These are phyloP conservation scores for Discostella stelligeroides DNA, from an alignment of 108 stramenopile species.

Conservation along the genomic window DNA sequence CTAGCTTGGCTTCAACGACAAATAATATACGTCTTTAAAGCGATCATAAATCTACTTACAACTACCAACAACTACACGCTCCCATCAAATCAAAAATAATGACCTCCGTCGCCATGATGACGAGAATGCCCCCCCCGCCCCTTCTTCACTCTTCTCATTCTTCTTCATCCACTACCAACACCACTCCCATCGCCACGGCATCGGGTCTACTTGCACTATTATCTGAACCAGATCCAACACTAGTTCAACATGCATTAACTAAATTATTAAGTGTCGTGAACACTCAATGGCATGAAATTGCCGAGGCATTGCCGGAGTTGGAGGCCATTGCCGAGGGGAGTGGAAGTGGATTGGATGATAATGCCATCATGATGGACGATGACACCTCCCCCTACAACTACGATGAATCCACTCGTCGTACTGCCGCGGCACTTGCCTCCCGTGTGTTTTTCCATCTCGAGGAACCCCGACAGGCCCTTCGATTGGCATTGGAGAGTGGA, in stretches of 20 bases:
- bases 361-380: neutral
- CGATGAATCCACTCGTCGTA: conserved; percentile 57
- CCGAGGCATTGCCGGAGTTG: conserved; percentile 76
- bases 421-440: conserved; percentile 92
- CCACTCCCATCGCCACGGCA: conserved; percentile 52
- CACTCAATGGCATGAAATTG: conserved; percentile 87
- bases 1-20: too few relatives aligned
- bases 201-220: conserved; percentile 78
- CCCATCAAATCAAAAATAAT: too few relatives aligned
- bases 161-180: neutral
- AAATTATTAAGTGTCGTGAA: conserved; percentile 72
- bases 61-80: too few relatives aligned
- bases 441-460: conserved; percentile 97
- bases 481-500: conserved; percentile 87
- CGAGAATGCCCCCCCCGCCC: too few relatives aligned
- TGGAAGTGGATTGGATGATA: conserved; percentile 33
- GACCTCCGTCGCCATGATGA: too few relatives aligned
- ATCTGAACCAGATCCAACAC: conserved; percentile 60
- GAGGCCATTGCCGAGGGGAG: conserved; percentile 80
- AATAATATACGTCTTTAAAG: too few relatives aligned
- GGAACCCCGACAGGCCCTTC: conserved; percentile 95
- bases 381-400: neutral
- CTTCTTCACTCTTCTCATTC: too few relatives aligned
- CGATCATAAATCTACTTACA: too few relatives aligned
- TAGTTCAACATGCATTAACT: conserved; percentile 62